Evolutionary conservation across 2,329 filamentous ascomycete genomes (phyloP), one percentile per base, ranked within the genome.

Genomic region (Westerdykella sp.): DNA sequence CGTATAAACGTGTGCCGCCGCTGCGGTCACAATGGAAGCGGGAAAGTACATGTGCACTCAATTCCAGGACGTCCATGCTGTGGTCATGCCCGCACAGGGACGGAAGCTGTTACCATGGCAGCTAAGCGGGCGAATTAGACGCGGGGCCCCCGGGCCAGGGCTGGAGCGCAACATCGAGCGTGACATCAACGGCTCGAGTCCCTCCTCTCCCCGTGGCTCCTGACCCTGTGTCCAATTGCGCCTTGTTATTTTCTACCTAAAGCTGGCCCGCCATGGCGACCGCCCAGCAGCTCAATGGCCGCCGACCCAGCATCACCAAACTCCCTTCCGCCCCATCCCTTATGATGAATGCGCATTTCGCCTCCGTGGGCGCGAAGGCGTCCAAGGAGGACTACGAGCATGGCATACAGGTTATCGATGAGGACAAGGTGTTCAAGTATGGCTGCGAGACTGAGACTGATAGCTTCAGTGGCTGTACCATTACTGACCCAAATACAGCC

Each of bases 371-470:
- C 65, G 84, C 84, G 72, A 74, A 76, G 71, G 76, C 80, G 60
- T 72, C 73, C 50, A 75, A 77, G 55, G 75, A 80, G 63, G 76
- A 81, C 53, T 97, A 91, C 68, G 86, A 89, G 63, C 86, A 95
- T 78, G 93, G 93, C 63, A 87, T 97, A 62, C 93, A 98, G 72
- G 89, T 98, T 57, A 87, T 98, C 63, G 88, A 96, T 66, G 90
- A 90, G 72, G 84, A 94, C 64, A 97, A 97, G 74, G 79, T 87
- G 59, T 98, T 96, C 81, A 97, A 95, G 89, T 95, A 79, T 52
- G 84, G 62, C 34, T 41, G 31, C 13, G 15, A 22, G 21, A 16
- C 16, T 30, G 40, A 41, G 25, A n/a, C n/a, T n/a, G n/a, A 31
- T 6, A 15, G 11, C 28, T 12, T 31, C 14, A 12, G 35, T 42